Evolutionary conservation across 2,329 filamentous ascomycete species (phyloP).

Genomic region (Endoconidiophora laricicola): DNA sequence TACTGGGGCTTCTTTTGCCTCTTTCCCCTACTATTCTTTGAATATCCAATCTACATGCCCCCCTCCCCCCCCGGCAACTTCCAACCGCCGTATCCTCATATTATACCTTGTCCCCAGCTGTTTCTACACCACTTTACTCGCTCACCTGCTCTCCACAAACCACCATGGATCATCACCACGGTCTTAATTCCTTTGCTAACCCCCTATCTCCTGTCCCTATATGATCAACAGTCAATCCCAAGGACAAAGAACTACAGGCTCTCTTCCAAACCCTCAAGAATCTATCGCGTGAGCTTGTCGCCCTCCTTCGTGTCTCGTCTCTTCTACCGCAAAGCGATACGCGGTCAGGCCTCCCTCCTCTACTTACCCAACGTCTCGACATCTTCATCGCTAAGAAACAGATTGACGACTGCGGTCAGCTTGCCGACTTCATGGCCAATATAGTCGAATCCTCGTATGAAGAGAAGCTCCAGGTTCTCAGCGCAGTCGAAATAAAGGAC

Average conservation of each 20-base stretch:
- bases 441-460: conserved; percentile 75
- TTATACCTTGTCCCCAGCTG: neutral
- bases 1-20: too few relatives aligned
- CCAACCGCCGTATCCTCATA: neutral
- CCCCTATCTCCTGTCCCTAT: conserved; percentile 2
- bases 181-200: conserved; percentile 2
- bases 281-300: conserved; percentile 70
- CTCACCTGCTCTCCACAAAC: neutral
- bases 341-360: conserved; percentile 53
- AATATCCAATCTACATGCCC: neutral
- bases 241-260: conserved; percentile 47
- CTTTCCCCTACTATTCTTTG: too few relatives aligned
- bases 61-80: neutral
- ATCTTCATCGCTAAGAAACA: conserved; percentile 74
- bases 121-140: neutral
- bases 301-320: conserved; percentile 67
- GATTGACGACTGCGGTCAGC: conserved; percentile 60
- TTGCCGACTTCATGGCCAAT: conserved; percentile 96
- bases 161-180: conserved; percentile 2
- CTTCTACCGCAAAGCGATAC: conserved; percentile 56
- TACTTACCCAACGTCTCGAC: conserved; percentile 75
- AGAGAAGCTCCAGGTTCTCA: conserved; percentile 75
- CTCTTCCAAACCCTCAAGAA: conserved; percentile 70
- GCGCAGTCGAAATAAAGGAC: conserved; percentile 62
- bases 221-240: conserved; percentile 13